A percentile compares a stretch with the other conserved stretches of the same genome.
Conservation (phyloP, 1,139 yeast genomes). For the Yamadazyma sp. region DNA sequence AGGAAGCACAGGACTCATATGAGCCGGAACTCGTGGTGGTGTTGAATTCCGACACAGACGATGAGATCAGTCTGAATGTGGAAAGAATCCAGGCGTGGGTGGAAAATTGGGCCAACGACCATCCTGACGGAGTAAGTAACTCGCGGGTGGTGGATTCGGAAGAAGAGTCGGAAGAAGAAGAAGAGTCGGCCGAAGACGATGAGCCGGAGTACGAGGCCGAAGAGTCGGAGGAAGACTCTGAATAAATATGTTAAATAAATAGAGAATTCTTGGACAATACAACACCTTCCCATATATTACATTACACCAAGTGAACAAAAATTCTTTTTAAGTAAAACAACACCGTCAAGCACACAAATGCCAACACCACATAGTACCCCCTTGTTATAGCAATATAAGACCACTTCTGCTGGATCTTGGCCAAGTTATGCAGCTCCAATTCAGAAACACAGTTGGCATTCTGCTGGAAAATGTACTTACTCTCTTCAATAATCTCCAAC, state of each 20-base stretch:
- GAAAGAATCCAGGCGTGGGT: constrained; percentile 75
- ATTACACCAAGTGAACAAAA: constrained; percentile 12
- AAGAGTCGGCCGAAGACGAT: constrained; percentile 8
- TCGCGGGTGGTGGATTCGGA: constrained; percentile 2
- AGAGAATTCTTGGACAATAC: no score
- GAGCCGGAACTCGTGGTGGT: constrained; percentile 81
- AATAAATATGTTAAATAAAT: no score
- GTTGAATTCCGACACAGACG: constrained; percentile 66
- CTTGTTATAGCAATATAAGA: constrained; percentile 54
- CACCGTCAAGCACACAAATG: constrained; percentile 21
- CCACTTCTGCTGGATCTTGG: constrained; percentile 55
- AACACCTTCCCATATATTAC: no score
- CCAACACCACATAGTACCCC: constrained; percentile 42
- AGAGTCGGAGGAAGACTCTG: constrained; percentile 4
- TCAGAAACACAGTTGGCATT: constrained; percentile 62
- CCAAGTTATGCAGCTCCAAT: constrained; percentile 62
- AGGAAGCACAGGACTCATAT: constrained; percentile 84
- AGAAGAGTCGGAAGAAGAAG: constrained; percentile 10
- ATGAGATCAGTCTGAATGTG: constrained; percentile 78
- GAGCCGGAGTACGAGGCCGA: constrained; percentile 4
- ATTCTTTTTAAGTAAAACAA: constrained; percentile 30
- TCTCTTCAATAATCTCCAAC: constrained; percentile 65
- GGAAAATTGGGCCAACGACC: constrained; percentile 62
- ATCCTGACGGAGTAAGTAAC: constrained; percentile 29
- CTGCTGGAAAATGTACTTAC: constrained; percentile 64